phyloP scores from a whole-genome alignment of 2,329 filamentous ascomycete genomes.

The Venturia nashicola region DNA sequence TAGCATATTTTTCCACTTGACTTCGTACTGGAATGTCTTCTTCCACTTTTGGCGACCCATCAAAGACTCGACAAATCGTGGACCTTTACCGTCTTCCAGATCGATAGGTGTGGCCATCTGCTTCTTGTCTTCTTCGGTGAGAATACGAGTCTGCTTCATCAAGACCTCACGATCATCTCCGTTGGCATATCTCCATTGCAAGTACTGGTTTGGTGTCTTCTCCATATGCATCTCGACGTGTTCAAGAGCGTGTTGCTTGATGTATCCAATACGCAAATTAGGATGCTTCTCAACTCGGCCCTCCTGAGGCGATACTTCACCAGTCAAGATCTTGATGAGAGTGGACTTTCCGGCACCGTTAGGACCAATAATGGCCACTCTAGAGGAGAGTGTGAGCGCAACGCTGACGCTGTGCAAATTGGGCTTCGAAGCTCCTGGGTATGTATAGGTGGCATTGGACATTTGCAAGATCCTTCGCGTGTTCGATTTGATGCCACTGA shows the following conservation, averaged over 20 bases:
- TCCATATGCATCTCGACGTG: slow-evolving; percentile 99
- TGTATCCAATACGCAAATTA: slow-evolving; percentile 96
- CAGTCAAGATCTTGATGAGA: slow-evolving; percentile 92
- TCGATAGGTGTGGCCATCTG: slow-evolving; percentile 91
- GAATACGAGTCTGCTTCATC: slow-evolving; percentile 89
- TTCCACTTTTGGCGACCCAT: slow-evolving; percentile 98
- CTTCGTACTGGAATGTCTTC: slow-evolving; percentile 97
- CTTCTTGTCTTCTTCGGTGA: slow-evolving; percentile 71
- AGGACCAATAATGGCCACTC: slow-evolving; percentile 90
- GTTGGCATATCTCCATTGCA: slow-evolving; percentile 96
- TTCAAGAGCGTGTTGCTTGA: slow-evolving; percentile 97
- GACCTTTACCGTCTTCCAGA: slow-evolving; percentile 67
- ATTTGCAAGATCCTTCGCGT: slow-evolving; percentile 93
- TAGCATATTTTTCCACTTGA: slow-evolving; percentile 84
- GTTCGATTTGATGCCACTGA: slow-evolving; percentile 88
- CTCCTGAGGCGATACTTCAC: slow-evolving; percentile 69
- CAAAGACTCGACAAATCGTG: slow-evolving; percentile 68
- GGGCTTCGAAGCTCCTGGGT: slow-evolving; percentile 78
- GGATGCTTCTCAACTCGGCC: slow-evolving; percentile 97
- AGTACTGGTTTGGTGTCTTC: slow-evolving; percentile 97
- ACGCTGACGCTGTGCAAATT: slow-evolving; percentile 83
- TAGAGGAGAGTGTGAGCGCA: slow-evolving; percentile 75
- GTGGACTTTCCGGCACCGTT: slow-evolving; percentile 98
- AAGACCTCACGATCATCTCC: slow-evolving; percentile 94
- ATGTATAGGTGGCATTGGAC: slow-evolving; percentile 84